phyloP scores from a whole-genome alignment of 2,329 filamentous ascomycete genomes.

The Cordyceps javanica region DNA sequence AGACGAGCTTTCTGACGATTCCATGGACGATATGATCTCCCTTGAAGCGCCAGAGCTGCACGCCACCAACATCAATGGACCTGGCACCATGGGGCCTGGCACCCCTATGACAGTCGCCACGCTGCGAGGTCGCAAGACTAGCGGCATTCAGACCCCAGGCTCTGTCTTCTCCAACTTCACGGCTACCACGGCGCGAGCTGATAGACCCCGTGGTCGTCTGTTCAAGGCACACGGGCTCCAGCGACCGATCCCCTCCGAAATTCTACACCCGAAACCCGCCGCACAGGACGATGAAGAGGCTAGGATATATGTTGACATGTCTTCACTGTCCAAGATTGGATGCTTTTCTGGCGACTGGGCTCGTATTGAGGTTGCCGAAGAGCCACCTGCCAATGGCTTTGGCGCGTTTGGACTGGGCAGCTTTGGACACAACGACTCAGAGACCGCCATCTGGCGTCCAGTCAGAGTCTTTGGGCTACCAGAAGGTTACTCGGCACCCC shows the following conservation, averaged over 20 bases:
- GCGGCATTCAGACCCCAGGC: slow-evolving; percentile 73
- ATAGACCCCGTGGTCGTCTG: slow-evolving; percentile 66
- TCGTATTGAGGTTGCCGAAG: slow-evolving; percentile 69
- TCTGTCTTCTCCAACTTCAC: slow-evolving; percentile 89
- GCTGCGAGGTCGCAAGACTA: slow-evolving; percentile 53
- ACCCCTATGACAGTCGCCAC: slow-evolving; percentile 68
- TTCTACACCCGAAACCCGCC: slow-evolving; percentile 77
- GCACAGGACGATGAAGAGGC: slow-evolving; percentile 79
- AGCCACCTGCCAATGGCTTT: slow-evolving; percentile 62
- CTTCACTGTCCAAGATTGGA: slow-evolving; percentile 77
- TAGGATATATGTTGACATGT: slow-evolving; percentile 84
- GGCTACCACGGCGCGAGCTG: slow-evolving; percentile 70
- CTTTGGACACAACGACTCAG: slow-evolving; percentile 47
- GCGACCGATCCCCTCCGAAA: slow-evolving; percentile 62
- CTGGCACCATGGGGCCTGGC: slow-evolving; percentile 73
- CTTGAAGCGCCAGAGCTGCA: slow-evolving; percentile 73
- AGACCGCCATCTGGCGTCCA: slow-evolving; percentile 66
- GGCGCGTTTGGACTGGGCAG: slow-evolving; percentile 62
- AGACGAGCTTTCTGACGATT: slow-evolving; percentile 79
- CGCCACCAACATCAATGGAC: slow-evolving; percentile 68
- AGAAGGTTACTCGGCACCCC: slow-evolving; percentile 57
- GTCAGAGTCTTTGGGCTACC: slow-evolving; percentile 86
- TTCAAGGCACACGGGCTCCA: slow-evolving; percentile 80
- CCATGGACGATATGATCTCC: slow-evolving; percentile 88
- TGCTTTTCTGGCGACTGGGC: slow-evolving; percentile 99